Percentiles rank a stretch among this genome's conserved stretches.
Evolutionary conservation across 2,329 filamentous ascomycete species (phyloP).

Genomic region (Lachnellula hyalina): DNA sequence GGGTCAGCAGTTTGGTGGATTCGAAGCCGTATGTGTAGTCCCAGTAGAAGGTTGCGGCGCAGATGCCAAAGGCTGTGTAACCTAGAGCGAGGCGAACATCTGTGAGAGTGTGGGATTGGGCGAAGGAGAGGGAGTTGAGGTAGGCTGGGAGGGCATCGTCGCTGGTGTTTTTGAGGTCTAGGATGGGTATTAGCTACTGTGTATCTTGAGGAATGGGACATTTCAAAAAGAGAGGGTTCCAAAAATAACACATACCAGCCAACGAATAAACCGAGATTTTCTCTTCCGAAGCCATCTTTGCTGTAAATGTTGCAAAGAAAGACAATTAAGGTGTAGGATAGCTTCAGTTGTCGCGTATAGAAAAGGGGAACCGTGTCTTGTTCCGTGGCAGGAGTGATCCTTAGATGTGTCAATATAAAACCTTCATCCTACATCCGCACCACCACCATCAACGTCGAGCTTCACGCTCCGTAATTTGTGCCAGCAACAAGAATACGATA

Average conservation of each 20-base stretch:
- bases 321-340: neutral
- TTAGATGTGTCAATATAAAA: slow-evolving; percentile 25
- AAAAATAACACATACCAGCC: slow-evolving; percentile 22
- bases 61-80: slow-evolving; percentile 74
- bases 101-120: slow-evolving; percentile 71
- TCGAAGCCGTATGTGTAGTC: slow-evolving; percentile 93
- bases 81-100: slow-evolving; percentile 81
- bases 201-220: neutral
- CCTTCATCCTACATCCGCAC: neutral
- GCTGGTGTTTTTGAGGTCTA: slow-evolving; percentile 93
- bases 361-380: slow-evolving; percentile 30
- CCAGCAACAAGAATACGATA: slow-evolving; percentile 3
- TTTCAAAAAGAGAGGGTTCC: neutral
- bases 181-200: slow-evolving; percentile 7
- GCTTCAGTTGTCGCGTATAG: slow-evolving; percentile 7
- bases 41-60: slow-evolving; percentile 79
- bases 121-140: slow-evolving; percentile 81
- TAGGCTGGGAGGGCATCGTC: slow-evolving; percentile 95
- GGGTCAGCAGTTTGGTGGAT: slow-evolving; percentile 73
- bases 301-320: neutral
- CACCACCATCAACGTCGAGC: slow-evolving; percentile 18
- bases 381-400: slow-evolving; percentile 13
- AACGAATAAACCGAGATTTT: slow-evolving; percentile 30
- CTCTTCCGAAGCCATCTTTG: slow-evolving; percentile 28
- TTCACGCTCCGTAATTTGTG: slow-evolving; percentile 1